Conservation (phyloP, 768 basidiomycete genomes). For the Steccherinum ochraceum region DNA sequence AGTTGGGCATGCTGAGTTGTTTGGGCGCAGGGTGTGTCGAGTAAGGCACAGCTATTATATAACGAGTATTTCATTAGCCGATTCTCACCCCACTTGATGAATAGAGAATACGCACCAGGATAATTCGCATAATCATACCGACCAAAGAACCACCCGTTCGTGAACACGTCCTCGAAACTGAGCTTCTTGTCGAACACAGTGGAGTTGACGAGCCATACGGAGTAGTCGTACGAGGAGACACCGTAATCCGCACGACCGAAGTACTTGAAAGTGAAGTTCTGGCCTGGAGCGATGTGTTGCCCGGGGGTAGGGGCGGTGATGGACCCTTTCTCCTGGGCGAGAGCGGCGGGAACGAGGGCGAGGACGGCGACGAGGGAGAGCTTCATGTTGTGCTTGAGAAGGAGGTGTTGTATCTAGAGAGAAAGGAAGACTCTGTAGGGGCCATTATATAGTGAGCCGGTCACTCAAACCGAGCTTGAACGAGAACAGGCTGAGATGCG, state of each 20-base stretch:
- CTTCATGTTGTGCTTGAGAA: not conserved
- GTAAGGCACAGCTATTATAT: conserved; percentile 37
- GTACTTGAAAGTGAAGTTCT: conserved; percentile 35
- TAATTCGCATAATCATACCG: conserved; percentile 37
- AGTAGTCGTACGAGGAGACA: conserved; percentile 34
- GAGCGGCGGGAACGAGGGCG: conserved; percentile 5
- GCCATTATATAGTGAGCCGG: not conserved
- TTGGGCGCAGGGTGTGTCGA: conserved; percentile 32
- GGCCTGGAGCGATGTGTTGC: conserved; percentile 33
- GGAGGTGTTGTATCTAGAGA: too few species aligned
- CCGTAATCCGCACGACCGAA: conserved; percentile 34
- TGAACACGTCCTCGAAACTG: conserved; percentile 23
- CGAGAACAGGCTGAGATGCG: too few species aligned
- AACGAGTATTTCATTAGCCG: not conserved
- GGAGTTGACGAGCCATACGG: conserved; percentile 34
- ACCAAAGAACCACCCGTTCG: conserved; percentile 38
- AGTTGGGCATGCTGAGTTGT: conserved; percentile 39
- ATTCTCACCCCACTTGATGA: not conserved
- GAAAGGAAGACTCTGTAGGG: too few species aligned
- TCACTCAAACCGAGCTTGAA: too few species aligned
- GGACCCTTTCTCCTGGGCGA: conserved; percentile 12
- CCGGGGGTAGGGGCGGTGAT: conserved; percentile 27
- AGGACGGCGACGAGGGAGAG: conserved; percentile 1
- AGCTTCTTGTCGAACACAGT: conserved; percentile 18
- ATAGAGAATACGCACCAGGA: conserved; percentile 27